These are phyloP conservation scores for Lachnellula arida DNA, from an alignment of 2,329 filamentous ascomycete species.

Conservation along the genomic window DNA sequence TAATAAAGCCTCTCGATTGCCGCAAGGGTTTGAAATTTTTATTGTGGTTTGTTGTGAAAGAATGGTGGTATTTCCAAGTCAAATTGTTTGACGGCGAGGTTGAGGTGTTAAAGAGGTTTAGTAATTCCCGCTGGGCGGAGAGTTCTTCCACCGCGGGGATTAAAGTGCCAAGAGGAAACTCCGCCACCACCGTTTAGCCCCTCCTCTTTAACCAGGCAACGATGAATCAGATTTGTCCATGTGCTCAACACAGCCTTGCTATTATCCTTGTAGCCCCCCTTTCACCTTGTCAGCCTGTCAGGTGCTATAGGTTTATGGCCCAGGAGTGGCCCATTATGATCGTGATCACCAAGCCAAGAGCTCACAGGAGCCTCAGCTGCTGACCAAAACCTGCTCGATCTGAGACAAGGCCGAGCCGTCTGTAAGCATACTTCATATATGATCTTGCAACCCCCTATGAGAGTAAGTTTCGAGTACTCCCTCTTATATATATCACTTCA, in stretches of 20 bases:
- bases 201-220: background rate
- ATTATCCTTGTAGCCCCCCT: background rate
- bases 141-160: no score
- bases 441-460: background rate
- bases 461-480: no score
- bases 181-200: no score
- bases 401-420: background rate
- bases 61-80: no score
- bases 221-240: background rate
- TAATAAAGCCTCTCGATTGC: no score
- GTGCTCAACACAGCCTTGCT: background rate
- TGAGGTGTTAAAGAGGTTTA: no score
- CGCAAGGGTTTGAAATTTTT: no score
- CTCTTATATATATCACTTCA: background rate
- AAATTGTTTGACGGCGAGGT: no score
- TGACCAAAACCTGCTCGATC: background rate
- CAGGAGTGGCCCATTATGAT: background rate
- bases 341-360: background rate
- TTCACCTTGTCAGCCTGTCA: background rate
- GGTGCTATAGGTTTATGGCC: no score
- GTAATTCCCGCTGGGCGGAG: no score
- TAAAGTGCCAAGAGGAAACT: no score
- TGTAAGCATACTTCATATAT: background rate
- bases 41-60: no score
- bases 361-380: background rate